Percentiles rank a stretch among this genome's conserved stretches.
Conservation (phyloP, 805 yeast species). For the Barnettozyma sucrosica region DNA sequence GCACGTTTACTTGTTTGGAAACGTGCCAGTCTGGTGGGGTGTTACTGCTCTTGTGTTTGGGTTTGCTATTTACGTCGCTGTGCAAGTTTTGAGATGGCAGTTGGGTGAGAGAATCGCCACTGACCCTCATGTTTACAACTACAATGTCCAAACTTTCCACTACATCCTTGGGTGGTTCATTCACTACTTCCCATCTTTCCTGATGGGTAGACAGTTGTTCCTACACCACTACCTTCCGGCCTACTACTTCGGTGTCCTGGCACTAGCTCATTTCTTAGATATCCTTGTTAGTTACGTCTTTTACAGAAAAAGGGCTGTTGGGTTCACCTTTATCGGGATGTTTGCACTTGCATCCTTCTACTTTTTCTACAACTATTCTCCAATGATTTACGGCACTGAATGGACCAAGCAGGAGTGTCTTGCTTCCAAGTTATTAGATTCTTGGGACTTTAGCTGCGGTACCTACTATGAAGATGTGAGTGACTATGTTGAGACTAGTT, state of each 20-base stretch:
- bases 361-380: constrained; percentile 57
- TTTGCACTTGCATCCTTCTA: constrained; percentile 45
- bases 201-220: constrained; percentile 91
- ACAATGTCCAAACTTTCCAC: constrained; percentile 55
- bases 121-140: constrained; percentile 54
- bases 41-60: constrained; percentile 47
- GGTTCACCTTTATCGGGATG: constrained; percentile 39
- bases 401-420: constrained; percentile 75
- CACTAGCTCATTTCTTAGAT: constrained; percentile 64
- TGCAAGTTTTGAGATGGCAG: constrained; percentile 59
- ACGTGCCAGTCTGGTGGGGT: constrained; percentile 77
- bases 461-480: constrained; percentile 27
- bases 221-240: constrained; percentile 94
- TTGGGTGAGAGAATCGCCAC: constrained; percentile 43
- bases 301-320: constrained; percentile 37
- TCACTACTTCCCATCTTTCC: constrained; percentile 69
- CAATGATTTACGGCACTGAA: constrained; percentile 69
- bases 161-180: constrained; percentile 65
- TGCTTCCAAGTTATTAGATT: constrained; percentile 47
- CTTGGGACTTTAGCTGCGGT: constrained; percentile 90
- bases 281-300: constrained; percentile 40
- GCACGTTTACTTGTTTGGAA: constrained; percentile 70
- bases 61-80: constrained; percentile 40
- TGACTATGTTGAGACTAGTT: background rate
- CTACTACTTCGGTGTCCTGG: constrained; percentile 77